Conservation (phyloP, 2,329 filamentous ascomycete genomes). For the Diatrype stigma region DNA sequence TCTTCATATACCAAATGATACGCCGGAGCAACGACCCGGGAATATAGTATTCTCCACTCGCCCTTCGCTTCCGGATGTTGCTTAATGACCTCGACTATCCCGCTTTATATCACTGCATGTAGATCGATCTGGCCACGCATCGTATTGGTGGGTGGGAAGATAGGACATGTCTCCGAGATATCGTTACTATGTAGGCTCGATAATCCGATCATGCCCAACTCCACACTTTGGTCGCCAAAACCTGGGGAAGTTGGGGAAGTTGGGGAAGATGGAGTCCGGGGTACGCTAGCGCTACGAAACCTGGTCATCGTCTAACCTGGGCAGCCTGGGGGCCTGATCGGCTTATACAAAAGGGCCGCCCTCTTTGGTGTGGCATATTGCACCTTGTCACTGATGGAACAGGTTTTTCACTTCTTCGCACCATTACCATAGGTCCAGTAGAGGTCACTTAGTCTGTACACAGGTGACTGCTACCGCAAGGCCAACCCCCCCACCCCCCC, state of each 20-base stretch:
- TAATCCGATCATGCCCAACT: background rate
- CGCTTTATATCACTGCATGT: background rate
- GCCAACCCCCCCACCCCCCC: too few species aligned
- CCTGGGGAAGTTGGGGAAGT: slow-evolving; percentile 1
- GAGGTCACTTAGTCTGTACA: too few species aligned
- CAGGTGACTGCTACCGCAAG: too few species aligned
- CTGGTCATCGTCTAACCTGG: background rate
- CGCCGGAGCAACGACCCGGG: background rate
- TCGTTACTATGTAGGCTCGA: background rate
- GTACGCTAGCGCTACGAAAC: background rate
- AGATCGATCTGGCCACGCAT: background rate
- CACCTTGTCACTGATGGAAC: background rate
- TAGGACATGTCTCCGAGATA: background rate
- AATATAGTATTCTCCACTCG: background rate
- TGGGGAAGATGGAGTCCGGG: background rate
- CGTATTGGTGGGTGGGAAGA: background rate
- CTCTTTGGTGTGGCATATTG: background rate
- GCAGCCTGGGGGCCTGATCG: too few species aligned
- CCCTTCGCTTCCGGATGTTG: background rate
- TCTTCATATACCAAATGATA: background rate
- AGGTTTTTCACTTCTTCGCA: background rate
- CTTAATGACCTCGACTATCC: background rate
- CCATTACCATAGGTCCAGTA: too few species aligned
- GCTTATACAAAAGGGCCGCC: too few species aligned
- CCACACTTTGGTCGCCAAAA: background rate